Conservation (phyloP, 2,329 filamentous ascomycete species). For the Ascochyta viciae-villosae region DNA sequence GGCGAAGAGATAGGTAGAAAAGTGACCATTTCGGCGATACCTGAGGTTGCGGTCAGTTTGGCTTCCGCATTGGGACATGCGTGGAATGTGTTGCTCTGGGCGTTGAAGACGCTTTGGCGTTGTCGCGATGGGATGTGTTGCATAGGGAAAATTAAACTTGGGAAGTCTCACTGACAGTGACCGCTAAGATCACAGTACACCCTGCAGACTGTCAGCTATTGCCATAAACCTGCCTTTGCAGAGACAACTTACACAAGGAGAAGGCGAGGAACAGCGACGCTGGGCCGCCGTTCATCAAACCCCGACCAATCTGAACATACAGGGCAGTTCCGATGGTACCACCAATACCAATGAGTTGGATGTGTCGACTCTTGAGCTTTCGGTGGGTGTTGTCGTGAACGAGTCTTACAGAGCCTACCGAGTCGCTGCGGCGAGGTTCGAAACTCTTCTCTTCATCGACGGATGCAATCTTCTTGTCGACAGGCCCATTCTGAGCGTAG, state of each 20-base stretch:
- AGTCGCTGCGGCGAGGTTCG: slow-evolving; percentile 34
- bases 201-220: slow-evolving; percentile 27
- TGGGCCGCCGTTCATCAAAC: slow-evolving; percentile 56
- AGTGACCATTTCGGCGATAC: slow-evolving; percentile 78
- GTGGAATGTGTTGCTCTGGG: slow-evolving; percentile 25
- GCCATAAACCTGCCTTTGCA: not conserved
- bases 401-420: slow-evolving; percentile 36
- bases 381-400: slow-evolving; percentile 52
- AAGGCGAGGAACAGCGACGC: slow-evolving; percentile 57
- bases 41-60: slow-evolving; percentile 35
- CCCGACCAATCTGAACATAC: slow-evolving; percentile 56
- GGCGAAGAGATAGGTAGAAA: slow-evolving; percentile 79
- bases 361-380: slow-evolving; percentile 55
- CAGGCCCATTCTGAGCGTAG: slow-evolving; percentile 25
- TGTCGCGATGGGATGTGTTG: slow-evolving; percentile 33
- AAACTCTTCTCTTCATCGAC: slow-evolving; percentile 39
- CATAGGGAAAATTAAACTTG: slow-evolving; percentile 24
- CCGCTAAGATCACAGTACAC: slow-evolving; percentile 52
- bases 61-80: slow-evolving; percentile 10
- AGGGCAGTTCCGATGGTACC: slow-evolving; percentile 58
- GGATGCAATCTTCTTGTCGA: slow-evolving; percentile 13
- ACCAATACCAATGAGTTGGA: slow-evolving; percentile 56
- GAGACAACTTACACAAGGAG: slow-evolving; percentile 48
- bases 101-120: slow-evolving; percentile 20
- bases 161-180: slow-evolving; percentile 49